These are phyloP conservation scores for Hymenoscyphus linearis DNA, from an alignment of 2,329 filamentous ascomycete species.

Conservation along the genomic window DNA sequence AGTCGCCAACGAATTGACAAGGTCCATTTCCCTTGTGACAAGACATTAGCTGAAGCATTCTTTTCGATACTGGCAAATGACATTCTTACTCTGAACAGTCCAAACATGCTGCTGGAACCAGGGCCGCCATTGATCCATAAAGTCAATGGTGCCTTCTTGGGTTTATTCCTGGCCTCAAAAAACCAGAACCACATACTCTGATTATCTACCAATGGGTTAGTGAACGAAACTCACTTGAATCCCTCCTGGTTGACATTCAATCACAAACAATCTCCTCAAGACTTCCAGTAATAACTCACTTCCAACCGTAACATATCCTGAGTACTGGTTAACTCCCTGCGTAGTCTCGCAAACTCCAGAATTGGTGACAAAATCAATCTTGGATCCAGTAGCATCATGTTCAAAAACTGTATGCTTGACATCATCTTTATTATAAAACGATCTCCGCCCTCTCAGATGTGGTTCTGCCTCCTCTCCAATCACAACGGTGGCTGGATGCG, in stretches of 20 bases:
- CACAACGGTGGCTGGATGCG: neutral
- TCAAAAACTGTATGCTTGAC: slow-evolving; percentile 40
- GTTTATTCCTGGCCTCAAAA: slow-evolving; percentile 11
- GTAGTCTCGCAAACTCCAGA: slow-evolving; percentile 24
- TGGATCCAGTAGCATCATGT: slow-evolving; percentile 36
- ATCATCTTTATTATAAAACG: slow-evolving; percentile 30
- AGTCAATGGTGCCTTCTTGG: slow-evolving; percentile 6
- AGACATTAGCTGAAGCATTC: neutral
- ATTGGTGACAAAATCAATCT: slow-evolving; percentile 38
- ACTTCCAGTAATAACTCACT: neutral
- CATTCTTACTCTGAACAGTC: slow-evolving; percentile 6
- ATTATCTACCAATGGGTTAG: neutral
- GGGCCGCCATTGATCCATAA: slow-evolving; percentile 12
- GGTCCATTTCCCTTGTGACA: slow-evolving; percentile 35
- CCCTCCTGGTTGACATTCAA: no score
- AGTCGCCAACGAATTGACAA: slow-evolving; percentile 35
- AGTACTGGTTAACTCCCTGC: slow-evolving; percentile 10
- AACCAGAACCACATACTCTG: slow-evolving; percentile 12
- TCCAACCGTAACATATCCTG: slow-evolving; percentile 33
- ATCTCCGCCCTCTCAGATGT: slow-evolving; percentile 21
- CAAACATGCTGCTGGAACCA: slow-evolving; percentile 11
- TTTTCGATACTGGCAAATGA: neutral
- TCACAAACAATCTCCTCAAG: no score
- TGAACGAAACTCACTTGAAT: neutral
- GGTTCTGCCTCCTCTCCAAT: neutral